Percentiles rank a stretch among this genome's conserved stretches.
Conservation (phyloP, 768 basidiomycete genomes). For the Suillus clintonianus region DNA sequence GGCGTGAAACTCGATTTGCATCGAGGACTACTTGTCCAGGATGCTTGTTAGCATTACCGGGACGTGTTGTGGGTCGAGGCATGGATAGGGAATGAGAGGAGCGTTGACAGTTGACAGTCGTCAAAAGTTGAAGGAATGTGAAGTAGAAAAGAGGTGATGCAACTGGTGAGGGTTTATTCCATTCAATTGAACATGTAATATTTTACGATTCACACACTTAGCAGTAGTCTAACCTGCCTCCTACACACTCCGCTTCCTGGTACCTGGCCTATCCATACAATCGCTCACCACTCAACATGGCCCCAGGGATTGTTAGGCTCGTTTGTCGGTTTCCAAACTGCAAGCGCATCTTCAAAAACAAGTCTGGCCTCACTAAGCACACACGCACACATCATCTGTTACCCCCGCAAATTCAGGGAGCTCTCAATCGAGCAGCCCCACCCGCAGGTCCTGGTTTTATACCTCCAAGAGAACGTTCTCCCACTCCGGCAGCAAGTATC, state of each 20-base stretch:
- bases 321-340: background rate
- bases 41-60: background rate
- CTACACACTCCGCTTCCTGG: background rate
- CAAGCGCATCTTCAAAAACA: background rate
- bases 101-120: background rate
- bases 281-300: background rate
- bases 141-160: background rate
- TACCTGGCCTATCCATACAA: too few species aligned
- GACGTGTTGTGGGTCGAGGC: background rate
- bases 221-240: background rate
- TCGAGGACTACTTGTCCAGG: background rate
- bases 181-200: background rate
- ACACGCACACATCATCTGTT: too few species aligned
- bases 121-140: background rate
- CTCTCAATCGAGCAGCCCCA: background rate
- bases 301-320: background rate
- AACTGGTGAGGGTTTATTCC: background rate
- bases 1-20: background rate
- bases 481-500: background rate
- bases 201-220: background rate
- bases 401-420: background rate
- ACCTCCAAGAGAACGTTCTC: background rate
- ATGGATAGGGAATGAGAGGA: background rate
- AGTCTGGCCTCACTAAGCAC: slow-evolving; percentile 1
- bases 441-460: background rate